Evolutionary conservation across 1,284 basidiomycete species (phyloP).

Genomic region (Tilletia setariae): DNA sequence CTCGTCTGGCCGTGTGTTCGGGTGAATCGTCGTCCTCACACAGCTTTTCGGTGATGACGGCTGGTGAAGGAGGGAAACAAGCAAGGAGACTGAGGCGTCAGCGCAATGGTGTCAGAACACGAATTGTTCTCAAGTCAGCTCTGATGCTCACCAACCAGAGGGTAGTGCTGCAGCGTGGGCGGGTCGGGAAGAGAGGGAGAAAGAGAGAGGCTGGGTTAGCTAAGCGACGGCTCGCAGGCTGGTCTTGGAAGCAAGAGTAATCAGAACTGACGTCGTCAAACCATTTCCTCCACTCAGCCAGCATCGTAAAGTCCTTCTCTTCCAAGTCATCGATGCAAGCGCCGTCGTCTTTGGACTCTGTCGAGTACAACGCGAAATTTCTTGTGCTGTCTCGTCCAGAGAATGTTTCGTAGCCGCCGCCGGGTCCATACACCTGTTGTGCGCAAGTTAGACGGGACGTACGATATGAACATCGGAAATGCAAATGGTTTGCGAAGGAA

Average conservation of each 20-base stretch:
- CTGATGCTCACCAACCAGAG: constrained; percentile 9
- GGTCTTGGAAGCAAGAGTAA: neutral
- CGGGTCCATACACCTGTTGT: constrained; percentile 9
- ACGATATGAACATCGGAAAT: neutral
- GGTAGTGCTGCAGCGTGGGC: neutral
- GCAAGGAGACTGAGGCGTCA: neutral
- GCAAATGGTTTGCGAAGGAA: neutral
- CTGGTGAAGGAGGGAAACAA: neutral
- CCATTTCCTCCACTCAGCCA: constrained; percentile 12
- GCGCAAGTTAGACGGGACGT: neutral
- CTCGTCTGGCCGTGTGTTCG: constrained; percentile 14
- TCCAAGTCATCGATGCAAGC: constrained; percentile 10
- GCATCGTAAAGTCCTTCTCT: constrained; percentile 8
- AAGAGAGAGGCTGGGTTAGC: neutral
- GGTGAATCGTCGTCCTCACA: constrained; percentile 18
- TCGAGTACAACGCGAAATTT: constrained; percentile 11
- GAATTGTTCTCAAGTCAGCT: neutral
- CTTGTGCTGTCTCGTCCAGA: constrained; percentile 13
- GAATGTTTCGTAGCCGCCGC: constrained; percentile 11
- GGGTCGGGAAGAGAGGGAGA: neutral
- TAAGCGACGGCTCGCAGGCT: no score
- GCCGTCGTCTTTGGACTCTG: constrained; percentile 8
- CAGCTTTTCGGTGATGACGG: constrained; percentile 14
- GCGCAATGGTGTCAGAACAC: neutral
- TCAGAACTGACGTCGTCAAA: neutral